Evolutionary conservation across 2,329 filamentous ascomycete genomes (phyloP).

Genomic region (Knoxdaviesia proteae): DNA sequence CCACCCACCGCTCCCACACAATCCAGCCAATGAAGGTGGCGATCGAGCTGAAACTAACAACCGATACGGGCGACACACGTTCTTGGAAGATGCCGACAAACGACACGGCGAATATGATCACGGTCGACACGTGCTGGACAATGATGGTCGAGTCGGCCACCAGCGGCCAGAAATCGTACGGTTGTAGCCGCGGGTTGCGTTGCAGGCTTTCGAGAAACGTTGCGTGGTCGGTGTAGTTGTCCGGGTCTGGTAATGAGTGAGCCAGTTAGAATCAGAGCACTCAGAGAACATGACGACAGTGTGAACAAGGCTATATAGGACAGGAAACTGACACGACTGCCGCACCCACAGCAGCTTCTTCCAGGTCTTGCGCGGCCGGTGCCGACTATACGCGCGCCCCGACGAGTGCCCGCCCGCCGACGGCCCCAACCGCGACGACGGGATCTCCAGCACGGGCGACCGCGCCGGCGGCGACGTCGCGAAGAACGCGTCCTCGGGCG

Average conservation of each 20-base stretch:
- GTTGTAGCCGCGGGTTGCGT: conserved; percentile 76
- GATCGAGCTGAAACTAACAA: conserved; percentile 68
- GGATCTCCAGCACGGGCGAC: conserved; percentile 4
- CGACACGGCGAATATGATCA: conserved; percentile 83
- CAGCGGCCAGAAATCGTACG: conserved; percentile 95
- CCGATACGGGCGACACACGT: conserved; percentile 70
- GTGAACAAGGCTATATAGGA: conserved; percentile 8
- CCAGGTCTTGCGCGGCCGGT: conserved; percentile 55
- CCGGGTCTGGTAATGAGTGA: conserved; percentile 43
- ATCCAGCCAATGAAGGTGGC: conserved; percentile 76
- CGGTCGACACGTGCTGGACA: conserved; percentile 87
- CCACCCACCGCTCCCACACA: conserved; percentile 80
- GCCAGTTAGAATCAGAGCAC: conserved; percentile 14
- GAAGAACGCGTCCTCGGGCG: conserved; percentile 68
- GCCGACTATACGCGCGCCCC: conserved; percentile 16
- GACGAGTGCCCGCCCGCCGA: conserved; percentile 5
- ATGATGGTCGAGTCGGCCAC: conserved; percentile 92
- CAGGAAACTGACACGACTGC: conserved; percentile 51
- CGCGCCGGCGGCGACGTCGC: conserved; percentile 31
- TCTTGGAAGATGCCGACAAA: conserved; percentile 81
- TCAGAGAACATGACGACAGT: conserved; percentile 22
- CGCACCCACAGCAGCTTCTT: conserved; percentile 98
- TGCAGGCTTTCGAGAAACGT: conserved; percentile 94
- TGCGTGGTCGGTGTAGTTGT: conserved; percentile 94
- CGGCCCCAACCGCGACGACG: neutral